phyloP scores from a whole-genome alignment of 2,329 filamentous ascomycete genomes.

The Penicillium polonicum region DNA sequence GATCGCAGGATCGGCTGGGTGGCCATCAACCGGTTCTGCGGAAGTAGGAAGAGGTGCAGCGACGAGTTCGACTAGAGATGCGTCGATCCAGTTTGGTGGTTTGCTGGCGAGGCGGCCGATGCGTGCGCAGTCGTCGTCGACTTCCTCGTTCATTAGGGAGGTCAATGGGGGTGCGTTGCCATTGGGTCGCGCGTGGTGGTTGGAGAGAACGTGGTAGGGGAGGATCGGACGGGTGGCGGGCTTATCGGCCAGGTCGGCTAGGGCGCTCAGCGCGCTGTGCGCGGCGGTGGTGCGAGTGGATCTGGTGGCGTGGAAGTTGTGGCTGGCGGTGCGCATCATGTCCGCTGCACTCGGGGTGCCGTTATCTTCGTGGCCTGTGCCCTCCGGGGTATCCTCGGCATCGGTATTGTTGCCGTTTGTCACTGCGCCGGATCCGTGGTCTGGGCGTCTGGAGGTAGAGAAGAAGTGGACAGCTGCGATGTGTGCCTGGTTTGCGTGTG shows the following conservation, averaged over 20 bases:
- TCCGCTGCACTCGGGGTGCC: conserved; percentile 48
- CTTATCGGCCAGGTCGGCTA: conserved; percentile 57
- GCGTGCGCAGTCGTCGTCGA: conserved; percentile 47
- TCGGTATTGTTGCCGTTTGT: conserved; percentile 45
- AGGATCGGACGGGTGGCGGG: conserved; percentile 46
- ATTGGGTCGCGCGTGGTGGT: conserved; percentile 46
- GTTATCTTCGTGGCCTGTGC: conserved; percentile 43
- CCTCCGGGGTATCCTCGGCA: conserved; percentile 40
- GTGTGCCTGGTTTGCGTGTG: conserved; percentile 61
- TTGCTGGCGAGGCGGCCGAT: conserved; percentile 42
- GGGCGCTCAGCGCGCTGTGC: conserved; percentile 53
- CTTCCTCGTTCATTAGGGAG: conserved; percentile 47
- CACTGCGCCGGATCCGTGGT: conserved; percentile 40
- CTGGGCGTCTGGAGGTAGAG: conserved; percentile 52
- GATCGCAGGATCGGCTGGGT: conserved; percentile 34
- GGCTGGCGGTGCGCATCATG: conserved; percentile 61
- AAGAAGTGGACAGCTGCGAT: conserved; percentile 59
- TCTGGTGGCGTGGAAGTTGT: conserved; percentile 56
- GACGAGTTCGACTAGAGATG: conserved; percentile 41
- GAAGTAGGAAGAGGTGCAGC: conserved; percentile 32
- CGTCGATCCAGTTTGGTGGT: conserved; percentile 44
- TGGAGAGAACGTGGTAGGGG: conserved; percentile 48
- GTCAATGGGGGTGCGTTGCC: conserved; percentile 45
- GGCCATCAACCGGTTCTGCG: conserved; percentile 29
- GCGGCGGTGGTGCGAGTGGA: conserved; percentile 52